Evolutionary conservation across 192 early-diverging fungal species (phyloP).

Genomic region (Haplosporangium gracile): DNA sequence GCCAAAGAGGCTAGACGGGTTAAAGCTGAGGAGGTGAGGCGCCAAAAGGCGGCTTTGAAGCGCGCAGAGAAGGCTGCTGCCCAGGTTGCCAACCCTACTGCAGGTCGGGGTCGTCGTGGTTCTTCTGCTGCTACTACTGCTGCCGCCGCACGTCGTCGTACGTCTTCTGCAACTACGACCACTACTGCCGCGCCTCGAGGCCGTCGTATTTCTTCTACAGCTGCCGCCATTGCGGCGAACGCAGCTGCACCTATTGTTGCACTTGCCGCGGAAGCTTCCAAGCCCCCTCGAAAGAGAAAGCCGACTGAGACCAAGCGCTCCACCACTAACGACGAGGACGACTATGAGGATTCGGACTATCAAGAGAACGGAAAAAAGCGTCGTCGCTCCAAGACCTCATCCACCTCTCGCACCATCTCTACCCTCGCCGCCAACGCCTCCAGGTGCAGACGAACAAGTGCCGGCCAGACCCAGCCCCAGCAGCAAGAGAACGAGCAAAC

Average conservation of each 20-base stretch:
- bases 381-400: background rate
- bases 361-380: background rate
- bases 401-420: too few species aligned
- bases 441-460: too few species aligned
- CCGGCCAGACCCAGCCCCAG: background rate
- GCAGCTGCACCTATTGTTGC: background rate
- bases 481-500: background rate
- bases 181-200: background rate
- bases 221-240: background rate
- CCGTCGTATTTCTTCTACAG: background rate
- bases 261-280: background rate
- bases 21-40: background rate
- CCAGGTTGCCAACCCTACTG: background rate
- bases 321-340: background rate
- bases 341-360: background rate
- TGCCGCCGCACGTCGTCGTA: too few species aligned
- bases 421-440: too few species aligned
- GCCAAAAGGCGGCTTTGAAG: background rate
- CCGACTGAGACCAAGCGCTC: background rate
- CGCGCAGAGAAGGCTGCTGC: background rate
- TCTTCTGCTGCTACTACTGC: too few species aligned
- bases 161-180: background rate
- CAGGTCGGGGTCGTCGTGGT: too few species aligned
- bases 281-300: background rate
- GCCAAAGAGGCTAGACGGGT: background rate